Evolutionary conservation across 2,329 filamentous ascomycete genomes (phyloP).

Genomic region (Aspergillus uvarum): DNA sequence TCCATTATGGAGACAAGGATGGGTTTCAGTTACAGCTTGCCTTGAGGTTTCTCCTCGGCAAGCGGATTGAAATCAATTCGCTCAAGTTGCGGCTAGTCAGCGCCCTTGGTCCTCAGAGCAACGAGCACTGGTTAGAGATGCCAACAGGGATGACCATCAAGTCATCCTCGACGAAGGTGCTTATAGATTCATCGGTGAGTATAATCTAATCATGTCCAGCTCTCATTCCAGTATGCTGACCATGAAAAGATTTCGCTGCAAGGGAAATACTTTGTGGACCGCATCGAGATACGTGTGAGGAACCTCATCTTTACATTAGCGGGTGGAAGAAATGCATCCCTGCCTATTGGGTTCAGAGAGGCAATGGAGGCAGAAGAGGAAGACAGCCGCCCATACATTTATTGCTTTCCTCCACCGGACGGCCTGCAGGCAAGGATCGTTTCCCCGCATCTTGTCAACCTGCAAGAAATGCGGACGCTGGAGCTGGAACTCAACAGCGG

Average conservation of each 20-base stretch:
- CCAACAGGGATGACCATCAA: slow-evolving; percentile 49
- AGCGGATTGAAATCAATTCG: slow-evolving; percentile 65
- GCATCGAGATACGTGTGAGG: slow-evolving; percentile 58
- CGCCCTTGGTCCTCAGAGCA: slow-evolving; percentile 47
- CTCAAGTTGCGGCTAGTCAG: slow-evolving; percentile 64
- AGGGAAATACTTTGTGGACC: slow-evolving; percentile 73
- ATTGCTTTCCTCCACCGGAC: slow-evolving; percentile 69
- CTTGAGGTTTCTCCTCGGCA: slow-evolving; percentile 70
- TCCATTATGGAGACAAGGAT: slow-evolving; percentile 70
- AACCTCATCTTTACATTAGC: slow-evolving; percentile 42
- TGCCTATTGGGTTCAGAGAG: slow-evolving; percentile 39
- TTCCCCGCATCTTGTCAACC: slow-evolving; percentile 69
- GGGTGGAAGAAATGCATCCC: slow-evolving; percentile 26
- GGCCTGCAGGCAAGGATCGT: slow-evolving; percentile 68
- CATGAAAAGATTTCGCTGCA: slow-evolving; percentile 45
- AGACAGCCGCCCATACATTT: slow-evolving; percentile 61
- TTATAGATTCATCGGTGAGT: slow-evolving; percentile 50
- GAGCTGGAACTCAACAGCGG: slow-evolving; percentile 73
- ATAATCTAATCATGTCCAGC: slow-evolving; percentile 20
- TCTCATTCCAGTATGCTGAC: slow-evolving; percentile 2
- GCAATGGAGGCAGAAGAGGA: slow-evolving; percentile 31
- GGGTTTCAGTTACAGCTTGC: slow-evolving; percentile 70
- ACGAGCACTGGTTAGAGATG: slow-evolving; percentile 67
- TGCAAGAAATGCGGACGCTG: slow-evolving; percentile 75
- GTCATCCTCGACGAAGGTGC: slow-evolving; percentile 55